These are phyloP conservation scores for Yamadazyma tumulicola DNA, from an alignment of 805 yeast genomes.

Conservation along the genomic window DNA sequence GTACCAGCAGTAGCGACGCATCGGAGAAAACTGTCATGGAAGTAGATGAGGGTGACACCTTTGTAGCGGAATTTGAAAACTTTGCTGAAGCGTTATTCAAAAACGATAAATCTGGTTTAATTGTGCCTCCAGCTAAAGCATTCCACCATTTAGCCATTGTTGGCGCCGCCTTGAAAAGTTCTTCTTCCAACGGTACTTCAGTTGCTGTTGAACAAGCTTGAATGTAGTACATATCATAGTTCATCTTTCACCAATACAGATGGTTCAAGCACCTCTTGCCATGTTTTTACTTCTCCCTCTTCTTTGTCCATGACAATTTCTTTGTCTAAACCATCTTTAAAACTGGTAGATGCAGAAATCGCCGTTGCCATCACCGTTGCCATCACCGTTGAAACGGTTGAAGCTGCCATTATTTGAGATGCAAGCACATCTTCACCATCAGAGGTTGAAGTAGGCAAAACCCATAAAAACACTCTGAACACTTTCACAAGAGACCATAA, in stretches of 20 bases:
- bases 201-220: constrained; percentile 41
- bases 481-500: constrained; percentile 46
- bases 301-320: constrained; percentile 8
- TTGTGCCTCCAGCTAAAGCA: constrained; percentile 68
- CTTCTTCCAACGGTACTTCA: constrained; percentile 48
- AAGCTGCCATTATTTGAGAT: constrained; percentile 1
- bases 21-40: constrained; percentile 47
- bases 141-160: constrained; percentile 92
- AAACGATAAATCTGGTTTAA: constrained; percentile 57
- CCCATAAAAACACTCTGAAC: constrained; percentile 24
- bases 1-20: constrained; percentile 36
- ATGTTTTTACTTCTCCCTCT: constrained; percentile 2
- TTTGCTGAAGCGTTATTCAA: constrained; percentile 55
- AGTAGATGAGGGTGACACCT: constrained; percentile 42
- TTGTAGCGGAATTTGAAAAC: constrained; percentile 46
- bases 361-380: not conserved
- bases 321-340: constrained; percentile 1
- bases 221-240: constrained; percentile 1
- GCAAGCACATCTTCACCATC: not conserved
- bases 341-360: not conserved
- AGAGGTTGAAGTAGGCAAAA: constrained; percentile 9
- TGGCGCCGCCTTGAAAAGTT: constrained; percentile 78
- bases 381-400: constrained; percentile 1
- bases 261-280: constrained; percentile 4
- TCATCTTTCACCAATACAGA: constrained; percentile 7